Conservation (phyloP, 176 grass and related monocot species). For the Pontederia crassipes region DNA sequence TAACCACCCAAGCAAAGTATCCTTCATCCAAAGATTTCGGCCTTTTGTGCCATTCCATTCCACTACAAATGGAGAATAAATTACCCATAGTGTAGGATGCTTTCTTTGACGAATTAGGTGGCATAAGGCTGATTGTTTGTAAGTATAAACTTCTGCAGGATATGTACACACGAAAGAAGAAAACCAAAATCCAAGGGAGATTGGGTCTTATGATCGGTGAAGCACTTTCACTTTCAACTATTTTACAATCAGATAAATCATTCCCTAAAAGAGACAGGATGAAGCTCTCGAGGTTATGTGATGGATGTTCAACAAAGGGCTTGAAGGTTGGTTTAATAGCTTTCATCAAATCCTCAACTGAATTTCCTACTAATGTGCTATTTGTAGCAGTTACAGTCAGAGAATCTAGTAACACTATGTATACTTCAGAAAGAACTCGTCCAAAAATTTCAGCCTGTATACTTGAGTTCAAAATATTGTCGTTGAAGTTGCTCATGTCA, state of each 20-base stretch:
- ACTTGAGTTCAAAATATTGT: constrained; percentile 28
- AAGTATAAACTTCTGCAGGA: constrained; percentile 66
- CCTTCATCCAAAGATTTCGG: constrained; percentile 34
- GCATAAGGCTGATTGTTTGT: constrained; percentile 73
- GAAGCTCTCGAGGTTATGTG: constrained; percentile 34
- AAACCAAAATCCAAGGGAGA: constrained; percentile 45
- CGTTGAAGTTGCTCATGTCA: constrained; percentile 12
- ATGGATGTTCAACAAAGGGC: constrained; percentile 44
- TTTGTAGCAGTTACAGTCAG: constrained; percentile 69
- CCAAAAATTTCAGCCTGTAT: constrained; percentile 57
- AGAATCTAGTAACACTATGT: constrained; percentile 54
- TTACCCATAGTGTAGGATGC: constrained; percentile 51
- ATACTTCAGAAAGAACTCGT: constrained; percentile 67
- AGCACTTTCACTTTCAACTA: constrained; percentile 22
- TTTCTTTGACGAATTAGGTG: constrained; percentile 61
- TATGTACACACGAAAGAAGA: constrained; percentile 65
- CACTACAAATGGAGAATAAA: constrained; percentile 47
- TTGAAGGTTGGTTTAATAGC: constrained; percentile 50
- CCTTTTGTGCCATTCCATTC: constrained; percentile 62
- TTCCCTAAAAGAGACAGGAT: constrained; percentile 33
- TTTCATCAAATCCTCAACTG: constrained; percentile 61
- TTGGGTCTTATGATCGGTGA: constrained; percentile 19
- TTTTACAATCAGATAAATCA: constrained; percentile 25
- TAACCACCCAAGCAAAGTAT: constrained; percentile 80
- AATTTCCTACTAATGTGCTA: constrained; percentile 57